These are phyloP conservation scores for Pseudogymnoascus sp. DNA, from an alignment of 2,329 filamentous ascomycete species.

Conservation along the genomic window DNA sequence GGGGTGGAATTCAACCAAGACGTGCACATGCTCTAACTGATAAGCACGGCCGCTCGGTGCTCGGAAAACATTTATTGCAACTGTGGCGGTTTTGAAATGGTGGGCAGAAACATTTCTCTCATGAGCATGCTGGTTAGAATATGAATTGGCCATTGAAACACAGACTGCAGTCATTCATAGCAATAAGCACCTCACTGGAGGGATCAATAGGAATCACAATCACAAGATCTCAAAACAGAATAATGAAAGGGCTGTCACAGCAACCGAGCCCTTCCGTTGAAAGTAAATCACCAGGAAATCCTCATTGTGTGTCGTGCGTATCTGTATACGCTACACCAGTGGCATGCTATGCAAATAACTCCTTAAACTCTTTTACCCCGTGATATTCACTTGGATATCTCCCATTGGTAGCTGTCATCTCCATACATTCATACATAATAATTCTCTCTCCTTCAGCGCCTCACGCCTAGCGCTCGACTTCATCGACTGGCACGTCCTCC, in stretches of 20 bases:
- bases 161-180: neutral
- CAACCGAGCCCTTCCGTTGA: neutral
- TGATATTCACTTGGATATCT: slow-evolving; percentile 8
- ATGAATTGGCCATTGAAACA: neutral
- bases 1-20: neutral
- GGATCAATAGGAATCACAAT: neutral
- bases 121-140: neutral
- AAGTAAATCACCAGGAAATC: neutral
- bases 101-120: neutral
- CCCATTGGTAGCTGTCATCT: neutral
- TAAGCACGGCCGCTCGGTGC: neutral
- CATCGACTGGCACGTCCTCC: slow-evolving; percentile 65
- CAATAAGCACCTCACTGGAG: neutral
- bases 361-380: neutral
- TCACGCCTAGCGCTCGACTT: slow-evolving; percentile 52
- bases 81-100: neutral
- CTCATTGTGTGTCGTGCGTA: neutral
- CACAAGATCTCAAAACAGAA: neutral
- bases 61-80: neutral
- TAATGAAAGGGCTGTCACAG: neutral
- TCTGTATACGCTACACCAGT: neutral
- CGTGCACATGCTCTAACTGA: neutral
- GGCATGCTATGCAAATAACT: slow-evolving; percentile 3
- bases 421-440: slow-evolving; percentile 2
- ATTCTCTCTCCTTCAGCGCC: neutral